Conservation (phyloP, 208 protist genomes). For the Tetramitus jugosus region DNA sequence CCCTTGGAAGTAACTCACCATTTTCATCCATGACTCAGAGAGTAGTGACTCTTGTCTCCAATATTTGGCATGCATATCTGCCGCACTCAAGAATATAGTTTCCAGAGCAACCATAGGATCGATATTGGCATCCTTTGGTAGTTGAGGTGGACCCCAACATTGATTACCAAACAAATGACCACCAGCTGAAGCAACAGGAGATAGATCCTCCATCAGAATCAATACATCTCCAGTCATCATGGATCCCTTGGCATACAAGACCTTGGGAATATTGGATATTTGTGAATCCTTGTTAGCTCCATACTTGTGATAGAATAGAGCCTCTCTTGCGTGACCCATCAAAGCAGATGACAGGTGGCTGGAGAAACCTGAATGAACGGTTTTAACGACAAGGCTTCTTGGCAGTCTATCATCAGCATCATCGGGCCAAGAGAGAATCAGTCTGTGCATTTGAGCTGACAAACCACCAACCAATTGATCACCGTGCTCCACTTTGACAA, state of each 20-base stretch:
- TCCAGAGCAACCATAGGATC: neutral
- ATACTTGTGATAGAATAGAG: no score
- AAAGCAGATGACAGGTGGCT: no score
- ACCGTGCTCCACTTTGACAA: no score
- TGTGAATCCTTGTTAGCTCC: no score
- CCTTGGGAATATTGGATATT: neutral
- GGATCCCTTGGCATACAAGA: neutral
- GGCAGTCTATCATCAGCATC: no score
- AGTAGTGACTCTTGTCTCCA: conserved; percentile 24
- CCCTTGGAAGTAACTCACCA: conserved; percentile 12
- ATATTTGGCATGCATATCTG: conserved; percentile 33
- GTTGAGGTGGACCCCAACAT: conserved; percentile 32
- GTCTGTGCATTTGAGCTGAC: no score
- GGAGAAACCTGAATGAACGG: no score
- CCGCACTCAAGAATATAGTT: conserved; percentile 18
- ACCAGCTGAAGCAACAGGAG: neutral
- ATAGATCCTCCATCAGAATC: neutral
- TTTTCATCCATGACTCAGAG: conserved; percentile 23
- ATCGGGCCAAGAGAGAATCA: no score
- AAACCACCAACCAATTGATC: no score
- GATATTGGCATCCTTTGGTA: neutral
- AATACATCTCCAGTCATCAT: neutral
- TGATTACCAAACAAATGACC: conserved; percentile 38
- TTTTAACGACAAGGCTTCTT: no score
- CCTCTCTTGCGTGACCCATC: no score